Evolutionary conservation across 2,329 filamentous ascomycete genomes (phyloP).

Genomic region (Aspergillus sp.): DNA sequence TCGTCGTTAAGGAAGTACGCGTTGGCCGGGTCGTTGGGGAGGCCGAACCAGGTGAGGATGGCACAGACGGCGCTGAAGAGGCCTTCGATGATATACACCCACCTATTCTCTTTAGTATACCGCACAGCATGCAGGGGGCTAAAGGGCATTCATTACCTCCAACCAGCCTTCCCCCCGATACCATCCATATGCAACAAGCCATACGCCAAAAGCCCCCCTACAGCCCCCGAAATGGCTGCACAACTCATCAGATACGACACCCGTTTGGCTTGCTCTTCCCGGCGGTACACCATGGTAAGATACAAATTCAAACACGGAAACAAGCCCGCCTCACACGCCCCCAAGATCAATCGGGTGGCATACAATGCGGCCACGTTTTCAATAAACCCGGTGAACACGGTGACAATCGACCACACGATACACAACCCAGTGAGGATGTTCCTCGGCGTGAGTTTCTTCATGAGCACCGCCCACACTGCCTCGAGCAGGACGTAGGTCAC

Average conservation of each 20-base stretch:
- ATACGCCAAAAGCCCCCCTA: slow-evolving; percentile 35
- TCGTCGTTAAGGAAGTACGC: slow-evolving; percentile 44
- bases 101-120: slow-evolving; percentile 14
- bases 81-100: slow-evolving; percentile 47
- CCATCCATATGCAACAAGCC: slow-evolving; percentile 40
- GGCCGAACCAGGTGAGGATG: slow-evolving; percentile 38
- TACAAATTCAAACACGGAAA: slow-evolving; percentile 36
- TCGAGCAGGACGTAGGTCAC: slow-evolving; percentile 46
- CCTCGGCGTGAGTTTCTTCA: slow-evolving; percentile 42
- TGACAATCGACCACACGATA: slow-evolving; percentile 43
- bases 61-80: slow-evolving; percentile 38
- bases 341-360: slow-evolving; percentile 33
- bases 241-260: slow-evolving; percentile 36
- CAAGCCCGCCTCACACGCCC: slow-evolving; percentile 30
- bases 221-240: slow-evolving; percentile 32
- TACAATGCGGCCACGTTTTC: slow-evolving; percentile 35
- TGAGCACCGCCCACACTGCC: slow-evolving; percentile 39
- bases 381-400: slow-evolving; percentile 43
- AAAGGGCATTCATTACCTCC: slow-evolving; percentile 28
- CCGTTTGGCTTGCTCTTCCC: slow-evolving; percentile 35
- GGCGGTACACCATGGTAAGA: slow-evolving; percentile 34
- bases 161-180: slow-evolving; percentile 37
- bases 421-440: slow-evolving; percentile 33
- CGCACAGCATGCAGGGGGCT: no score
- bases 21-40: slow-evolving; percentile 41